A percentile compares a stretch with the other conserved stretches of the same genome.
Conservation (phyloP, 2,329 filamentous ascomycete genomes). For the Neonectria sp. region DNA sequence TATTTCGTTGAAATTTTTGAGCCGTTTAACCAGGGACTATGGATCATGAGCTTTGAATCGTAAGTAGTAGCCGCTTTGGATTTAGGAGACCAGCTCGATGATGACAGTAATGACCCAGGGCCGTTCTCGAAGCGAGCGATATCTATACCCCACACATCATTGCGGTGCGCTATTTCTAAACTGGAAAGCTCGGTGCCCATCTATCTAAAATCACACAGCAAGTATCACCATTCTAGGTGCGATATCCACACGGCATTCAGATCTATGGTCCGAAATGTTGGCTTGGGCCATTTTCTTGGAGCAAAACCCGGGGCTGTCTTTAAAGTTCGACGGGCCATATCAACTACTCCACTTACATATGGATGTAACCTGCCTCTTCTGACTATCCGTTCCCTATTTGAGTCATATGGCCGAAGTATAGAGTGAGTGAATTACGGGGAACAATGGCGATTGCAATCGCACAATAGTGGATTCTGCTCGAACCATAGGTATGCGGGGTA, state of each 20-base stretch:
- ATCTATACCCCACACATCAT: neutral
- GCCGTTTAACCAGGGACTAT: no score
- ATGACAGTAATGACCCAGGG: neutral
- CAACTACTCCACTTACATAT: neutral
- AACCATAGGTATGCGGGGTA: slow-evolving; percentile 7
- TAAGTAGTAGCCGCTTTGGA: slow-evolving; percentile 5
- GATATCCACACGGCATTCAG: neutral
- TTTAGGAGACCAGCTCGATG: neutral
- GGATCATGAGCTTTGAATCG: slow-evolving; percentile 11
- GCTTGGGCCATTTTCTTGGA: neutral
- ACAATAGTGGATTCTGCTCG: slow-evolving; percentile 18
- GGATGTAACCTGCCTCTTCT: neutral
- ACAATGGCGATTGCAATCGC: slow-evolving; percentile 12
- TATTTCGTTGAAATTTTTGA: no score
- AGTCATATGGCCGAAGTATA: neutral
- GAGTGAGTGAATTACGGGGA: slow-evolving; percentile 3
- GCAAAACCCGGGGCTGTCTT: neutral
- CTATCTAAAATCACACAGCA: neutral
- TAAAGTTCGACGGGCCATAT: neutral
- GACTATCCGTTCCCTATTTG: neutral
- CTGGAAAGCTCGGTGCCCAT: neutral
- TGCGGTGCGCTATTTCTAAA: neutral
- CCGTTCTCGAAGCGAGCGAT: neutral
- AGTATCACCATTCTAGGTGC: neutral
- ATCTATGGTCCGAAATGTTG: neutral